phyloP scores from a whole-genome alignment of 2,329 filamentous ascomycete genomes.

The Calonectria pauciramosa region DNA sequence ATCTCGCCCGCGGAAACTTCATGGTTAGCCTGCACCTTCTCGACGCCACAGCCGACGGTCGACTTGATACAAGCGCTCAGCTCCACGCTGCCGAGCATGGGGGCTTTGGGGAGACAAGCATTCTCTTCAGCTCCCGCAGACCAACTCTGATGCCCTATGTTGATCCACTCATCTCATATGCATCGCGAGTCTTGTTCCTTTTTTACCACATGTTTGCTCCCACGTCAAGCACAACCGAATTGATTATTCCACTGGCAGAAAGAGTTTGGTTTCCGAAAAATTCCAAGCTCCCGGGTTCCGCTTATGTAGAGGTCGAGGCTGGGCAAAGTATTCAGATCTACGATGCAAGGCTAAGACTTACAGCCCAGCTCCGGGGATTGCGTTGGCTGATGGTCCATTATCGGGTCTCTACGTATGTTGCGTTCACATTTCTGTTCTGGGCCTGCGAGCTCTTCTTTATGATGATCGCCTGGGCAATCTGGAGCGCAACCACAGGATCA shows the following conservation, averaged over 20 bases:
- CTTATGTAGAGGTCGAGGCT: constrained; percentile 77
- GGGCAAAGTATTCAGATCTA: constrained; percentile 83
- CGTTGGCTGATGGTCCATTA: constrained; percentile 91
- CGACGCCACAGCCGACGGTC: constrained; percentile 52
- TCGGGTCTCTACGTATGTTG: constrained; percentile 75
- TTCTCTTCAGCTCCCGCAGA: constrained; percentile 76
- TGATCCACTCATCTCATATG: constrained; percentile 75
- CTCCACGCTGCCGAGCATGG: constrained; percentile 48
- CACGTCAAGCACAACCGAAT: constrained; percentile 71
- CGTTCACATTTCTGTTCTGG: constrained; percentile 84
- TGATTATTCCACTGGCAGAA: constrained; percentile 82
- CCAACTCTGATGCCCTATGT: constrained; percentile 85
- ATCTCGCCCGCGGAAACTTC: constrained; percentile 88
- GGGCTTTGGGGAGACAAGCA: constrained; percentile 52
- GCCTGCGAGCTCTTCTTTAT: constrained; percentile 77
- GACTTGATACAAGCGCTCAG: constrained; percentile 45
- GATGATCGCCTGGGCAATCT: constrained; percentile 74
- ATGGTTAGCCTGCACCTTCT: constrained; percentile 88
- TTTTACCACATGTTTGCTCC: constrained; percentile 79
- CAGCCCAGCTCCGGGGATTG: constrained; percentile 81
- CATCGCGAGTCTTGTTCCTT: constrained; percentile 73
- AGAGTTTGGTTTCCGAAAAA: constrained; percentile 70
- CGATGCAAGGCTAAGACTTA: constrained; percentile 74
- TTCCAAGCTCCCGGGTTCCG: constrained; percentile 58
- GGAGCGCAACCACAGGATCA: constrained; percentile 50